A percentile compares a stretch with the other conserved stretches of the same genome.
Evolutionary conservation across 345 rosid species (phyloP).

Genomic region (Bruguiera gymnorhiza): DNA sequence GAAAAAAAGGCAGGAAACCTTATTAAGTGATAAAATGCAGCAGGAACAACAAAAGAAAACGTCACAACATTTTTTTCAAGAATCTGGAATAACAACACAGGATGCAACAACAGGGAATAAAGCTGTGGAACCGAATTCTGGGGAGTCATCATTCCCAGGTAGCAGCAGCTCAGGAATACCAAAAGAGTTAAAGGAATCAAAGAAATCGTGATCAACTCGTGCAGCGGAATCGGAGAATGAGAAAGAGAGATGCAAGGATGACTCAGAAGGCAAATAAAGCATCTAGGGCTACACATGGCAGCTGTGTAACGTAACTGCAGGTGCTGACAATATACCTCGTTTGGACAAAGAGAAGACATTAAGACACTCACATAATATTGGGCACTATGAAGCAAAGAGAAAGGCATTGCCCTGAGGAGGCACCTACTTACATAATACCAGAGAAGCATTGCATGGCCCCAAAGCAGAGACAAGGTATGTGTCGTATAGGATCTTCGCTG

Average conservation of each 20-base stretch:
- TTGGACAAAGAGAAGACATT: constrained; percentile 81
- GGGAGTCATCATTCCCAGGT: constrained; percentile 22
- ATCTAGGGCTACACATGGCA: constrained; percentile 49
- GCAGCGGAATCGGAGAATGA: constrained; percentile 62
- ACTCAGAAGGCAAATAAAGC: constrained; percentile 25
- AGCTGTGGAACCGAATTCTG: background rate
- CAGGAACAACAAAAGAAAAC: constrained; percentile 13
- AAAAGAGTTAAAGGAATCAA: constrained; percentile 68
- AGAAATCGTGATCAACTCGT: constrained; percentile 70
- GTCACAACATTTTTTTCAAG: background rate
- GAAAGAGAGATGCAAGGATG: constrained; percentile 61
- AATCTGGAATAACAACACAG: constrained; percentile 1
- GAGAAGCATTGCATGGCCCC: constrained; percentile 71
- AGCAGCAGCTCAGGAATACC: constrained; percentile 56
- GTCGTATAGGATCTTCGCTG: no score
- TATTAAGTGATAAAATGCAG: background rate
- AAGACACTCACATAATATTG: constrained; percentile 39
- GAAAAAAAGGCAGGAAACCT: no score
- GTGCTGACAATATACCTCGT: constrained; percentile 88
- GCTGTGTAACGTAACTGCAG: constrained; percentile 71
- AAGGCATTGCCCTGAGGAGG: constrained; percentile 87
- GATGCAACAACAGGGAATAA: constrained; percentile 11
- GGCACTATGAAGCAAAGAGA: constrained; percentile 86
- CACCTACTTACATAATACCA: constrained; percentile 25
- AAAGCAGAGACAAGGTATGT: constrained; percentile 81